phyloP scores from a whole-genome alignment of 768 basidiomycete species.

The Boletus sensibilis region DNA sequence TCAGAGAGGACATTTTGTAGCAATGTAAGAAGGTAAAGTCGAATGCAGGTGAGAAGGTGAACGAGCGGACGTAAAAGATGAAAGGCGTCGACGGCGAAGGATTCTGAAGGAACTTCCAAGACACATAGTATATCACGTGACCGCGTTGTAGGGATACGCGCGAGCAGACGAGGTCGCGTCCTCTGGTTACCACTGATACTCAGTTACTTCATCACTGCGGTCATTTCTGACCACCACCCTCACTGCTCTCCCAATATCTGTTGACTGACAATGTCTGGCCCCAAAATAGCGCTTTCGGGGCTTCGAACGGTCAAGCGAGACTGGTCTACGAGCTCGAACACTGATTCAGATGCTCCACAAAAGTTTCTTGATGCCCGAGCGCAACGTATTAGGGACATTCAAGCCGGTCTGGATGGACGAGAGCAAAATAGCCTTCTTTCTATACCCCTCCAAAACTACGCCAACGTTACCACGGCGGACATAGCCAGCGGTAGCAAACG shows the following conservation, averaged over 20 bases:
- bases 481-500: slow-evolving; percentile 36
- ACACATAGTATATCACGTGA: slow-evolving; percentile 24
- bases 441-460: slow-evolving; percentile 10
- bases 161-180: background rate
- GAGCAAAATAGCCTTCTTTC: slow-evolving; percentile 25
- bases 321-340: slow-evolving; percentile 51
- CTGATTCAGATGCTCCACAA: slow-evolving; percentile 18
- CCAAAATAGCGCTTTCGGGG: slow-evolving; percentile 50
- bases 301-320: slow-evolving; percentile 61
- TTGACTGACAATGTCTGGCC: slow-evolving; percentile 26
- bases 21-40: too few relatives aligned
- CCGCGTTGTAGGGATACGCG: slow-evolving; percentile 10
- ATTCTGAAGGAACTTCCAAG: too few relatives aligned
- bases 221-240: background rate
- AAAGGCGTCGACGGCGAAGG: too few relatives aligned
- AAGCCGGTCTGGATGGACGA: slow-evolving; percentile 52
- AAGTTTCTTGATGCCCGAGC: slow-evolving; percentile 26
- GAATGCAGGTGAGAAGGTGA: too few relatives aligned
- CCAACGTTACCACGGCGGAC: slow-evolving; percentile 15
- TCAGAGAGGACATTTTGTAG: too few relatives aligned
- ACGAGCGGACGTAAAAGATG: too few relatives aligned
- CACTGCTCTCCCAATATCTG: background rate
- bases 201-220: background rate
- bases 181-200: background rate
- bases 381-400: slow-evolving; percentile 55